A percentile compares a stretch with the other conserved stretches of the same genome.
These are phyloP conservation scores for Solanum pinnatisectum DNA, from an alignment of 257 asterid genomes.

Conservation along the genomic window DNA sequence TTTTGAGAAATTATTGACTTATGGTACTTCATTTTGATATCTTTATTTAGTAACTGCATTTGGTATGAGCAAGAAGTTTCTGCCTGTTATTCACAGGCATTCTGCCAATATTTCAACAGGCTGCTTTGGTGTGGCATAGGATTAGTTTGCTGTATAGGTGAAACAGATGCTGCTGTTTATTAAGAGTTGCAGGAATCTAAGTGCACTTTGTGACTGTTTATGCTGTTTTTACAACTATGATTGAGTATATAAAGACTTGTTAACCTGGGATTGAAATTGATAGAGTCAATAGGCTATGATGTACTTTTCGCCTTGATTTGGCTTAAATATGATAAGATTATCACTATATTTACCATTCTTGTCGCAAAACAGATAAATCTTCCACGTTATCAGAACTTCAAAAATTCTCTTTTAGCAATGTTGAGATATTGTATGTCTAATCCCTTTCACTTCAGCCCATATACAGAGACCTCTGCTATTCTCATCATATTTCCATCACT, in stretches of 20 bases:
- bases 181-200: background rate
- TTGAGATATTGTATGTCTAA: slow-evolving; percentile 15
- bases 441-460: slow-evolving; percentile 13
- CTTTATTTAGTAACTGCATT: background rate
- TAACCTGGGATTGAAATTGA: background rate
- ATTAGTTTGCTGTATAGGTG: background rate
- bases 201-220: background rate
- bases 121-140: background rate
- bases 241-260: background rate
- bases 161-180: background rate
- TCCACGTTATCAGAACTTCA: background rate
- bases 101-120: background rate
- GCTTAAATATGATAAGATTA: background rate
- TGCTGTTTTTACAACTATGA: background rate
- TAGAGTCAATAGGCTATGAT: background rate
- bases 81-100: background rate
- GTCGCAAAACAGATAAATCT: background rate
- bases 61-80: background rate
- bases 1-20: background rate
- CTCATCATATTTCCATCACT: slow-evolving; percentile 12
- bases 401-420: background rate
- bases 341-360: background rate
- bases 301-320: background rate
- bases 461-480: slow-evolving; percentile 9
- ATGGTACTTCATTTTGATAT: background rate